Base-by-base conservation (phyloP, 805 yeast genomes). In the Hanseniaspora lindneri region DNA sequence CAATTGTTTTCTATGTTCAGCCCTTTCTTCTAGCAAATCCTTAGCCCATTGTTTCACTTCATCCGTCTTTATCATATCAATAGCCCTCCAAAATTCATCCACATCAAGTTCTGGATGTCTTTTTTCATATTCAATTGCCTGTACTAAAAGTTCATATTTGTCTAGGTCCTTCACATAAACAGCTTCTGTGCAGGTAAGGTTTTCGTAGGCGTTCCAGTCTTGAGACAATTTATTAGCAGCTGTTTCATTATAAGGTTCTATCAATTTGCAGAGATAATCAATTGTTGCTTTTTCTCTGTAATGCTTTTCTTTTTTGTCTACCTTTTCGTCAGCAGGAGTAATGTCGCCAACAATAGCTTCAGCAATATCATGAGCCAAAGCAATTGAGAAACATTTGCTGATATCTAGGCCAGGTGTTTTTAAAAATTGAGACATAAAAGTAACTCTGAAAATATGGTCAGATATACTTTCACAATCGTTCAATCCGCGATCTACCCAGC, bases 401-500 rank as follows among this genome's bases (percentile, higher is more conserved):
- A 74, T 68, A 63, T 83, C 77, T 28, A 83, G 69, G 2, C 68
- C 64, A n/a, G 64, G 63, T 44, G 72, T 65, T 25, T 66, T 64
- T 37, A 85, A 72, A 21, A 86, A 63, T 81, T 87, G 76, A 20
- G 89, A 71, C 37, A 86, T 76, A 19, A 88, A 68, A 4, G 86
- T 77, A 96, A 89, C 88, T 50, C 98, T 72, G 61, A 89, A 88
- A 95, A 88, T 88, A 63, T 89, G 96, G 64, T 88, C 96, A n/a
- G 85, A 75, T 44, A 87, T 86, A 44, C 83, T 75, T 63, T 86
- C 73, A 55, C 72, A 67, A 2, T 62, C 58, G 2, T 50, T 40
- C 21, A 70, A 60, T 11, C 61, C 65, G 58, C 76, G 77, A 60
- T 86, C 89, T 19, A 89, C 64, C 97, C 97, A 89, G 2, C 98